Conservation (phyloP, 139 green algal genomes). For the Pseudopediastrum boryanum region DNA sequence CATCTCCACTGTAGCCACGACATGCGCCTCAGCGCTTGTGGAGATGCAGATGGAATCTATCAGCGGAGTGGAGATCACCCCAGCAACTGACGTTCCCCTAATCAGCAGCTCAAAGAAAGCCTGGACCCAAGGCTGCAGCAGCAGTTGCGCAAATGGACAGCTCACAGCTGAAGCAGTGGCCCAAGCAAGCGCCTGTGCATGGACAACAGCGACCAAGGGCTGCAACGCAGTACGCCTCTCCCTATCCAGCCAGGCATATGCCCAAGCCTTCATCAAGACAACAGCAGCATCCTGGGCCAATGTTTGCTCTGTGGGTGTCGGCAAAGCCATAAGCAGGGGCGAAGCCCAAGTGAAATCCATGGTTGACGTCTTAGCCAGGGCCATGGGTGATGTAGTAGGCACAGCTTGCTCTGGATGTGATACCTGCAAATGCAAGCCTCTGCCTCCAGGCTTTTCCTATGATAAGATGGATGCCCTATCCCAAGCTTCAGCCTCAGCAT, state of each 20-base stretch:
- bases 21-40: constrained; percentile 31
- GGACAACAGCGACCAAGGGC: constrained; percentile 21
- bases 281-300: constrained; percentile 36
- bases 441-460: constrained; percentile 16
- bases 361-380: constrained; percentile 18
- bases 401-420: constrained; percentile 25
- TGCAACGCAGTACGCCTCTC: constrained; percentile 27
- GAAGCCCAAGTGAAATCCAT: constrained; percentile 18
- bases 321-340: constrained; percentile 16
- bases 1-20: constrained; percentile 20
- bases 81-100: constrained; percentile 9
- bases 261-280: constrained; percentile 31
- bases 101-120: constrained; percentile 18
- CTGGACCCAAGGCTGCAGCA: constrained; percentile 20
- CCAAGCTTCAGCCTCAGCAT: constrained; percentile 16
- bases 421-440: constrained; percentile 40
- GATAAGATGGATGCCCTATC: constrained; percentile 24
- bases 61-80: constrained; percentile 34
- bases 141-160: constrained; percentile 29
- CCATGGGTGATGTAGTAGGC: constrained; percentile 28
- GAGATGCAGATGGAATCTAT: constrained; percentile 23
- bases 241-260: constrained; percentile 20
- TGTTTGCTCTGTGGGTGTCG: constrained; percentile 23
- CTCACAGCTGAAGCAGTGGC: constrained; percentile 28
- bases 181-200: constrained; percentile 31